Conservation (phyloP, 139 green algal species). For the Astrephomene gubernaculifera region DNA sequence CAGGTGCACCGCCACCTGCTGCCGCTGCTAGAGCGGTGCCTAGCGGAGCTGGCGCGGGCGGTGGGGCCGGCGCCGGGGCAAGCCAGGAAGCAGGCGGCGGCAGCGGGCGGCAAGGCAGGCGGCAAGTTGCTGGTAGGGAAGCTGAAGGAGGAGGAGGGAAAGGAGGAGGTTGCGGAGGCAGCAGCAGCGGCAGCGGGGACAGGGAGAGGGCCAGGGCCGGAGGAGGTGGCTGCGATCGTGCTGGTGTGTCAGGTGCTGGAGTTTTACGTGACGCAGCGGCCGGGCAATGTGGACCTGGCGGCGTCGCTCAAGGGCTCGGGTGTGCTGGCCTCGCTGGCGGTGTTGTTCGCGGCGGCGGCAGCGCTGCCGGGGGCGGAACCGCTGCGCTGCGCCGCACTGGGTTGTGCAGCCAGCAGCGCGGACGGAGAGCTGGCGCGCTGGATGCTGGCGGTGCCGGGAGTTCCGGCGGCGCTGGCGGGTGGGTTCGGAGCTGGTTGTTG, state of each 20-base stretch:
- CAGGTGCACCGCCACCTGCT: constrained; percentile 50
- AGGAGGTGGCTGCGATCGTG: constrained; percentile 46
- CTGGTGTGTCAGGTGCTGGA: constrained; percentile 51
- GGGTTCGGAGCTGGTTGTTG: too few relatives aligned
- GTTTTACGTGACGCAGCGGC: constrained; percentile 47
- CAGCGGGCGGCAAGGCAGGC: not conserved
- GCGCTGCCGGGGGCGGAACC: constrained; percentile 33
- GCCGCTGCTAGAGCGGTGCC: constrained; percentile 51
- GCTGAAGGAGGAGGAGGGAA: not conserved
- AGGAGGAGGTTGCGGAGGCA: too few relatives aligned
- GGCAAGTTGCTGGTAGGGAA: not conserved
- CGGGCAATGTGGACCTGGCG: constrained; percentile 39
- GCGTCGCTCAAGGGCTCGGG: constrained; percentile 41
- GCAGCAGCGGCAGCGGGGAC: not conserved
- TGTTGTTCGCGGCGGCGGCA: constrained; percentile 31
- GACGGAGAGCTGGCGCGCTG: constrained; percentile 37
- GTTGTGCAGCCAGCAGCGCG: constrained; percentile 38
- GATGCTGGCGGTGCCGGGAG: constrained; percentile 54
- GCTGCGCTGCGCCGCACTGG: constrained; percentile 51
- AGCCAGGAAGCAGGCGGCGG: not conserved
- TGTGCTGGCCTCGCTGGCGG: constrained; percentile 40
- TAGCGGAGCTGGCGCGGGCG: constrained; percentile 22
- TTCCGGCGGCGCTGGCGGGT: constrained; percentile 34
- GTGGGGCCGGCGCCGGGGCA: not conserved
- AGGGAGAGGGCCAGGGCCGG: not conserved